Evolutionary conservation across 2,329 filamentous ascomycete species (phyloP).

Genomic region (Colletotrichum chlorophyti): DNA sequence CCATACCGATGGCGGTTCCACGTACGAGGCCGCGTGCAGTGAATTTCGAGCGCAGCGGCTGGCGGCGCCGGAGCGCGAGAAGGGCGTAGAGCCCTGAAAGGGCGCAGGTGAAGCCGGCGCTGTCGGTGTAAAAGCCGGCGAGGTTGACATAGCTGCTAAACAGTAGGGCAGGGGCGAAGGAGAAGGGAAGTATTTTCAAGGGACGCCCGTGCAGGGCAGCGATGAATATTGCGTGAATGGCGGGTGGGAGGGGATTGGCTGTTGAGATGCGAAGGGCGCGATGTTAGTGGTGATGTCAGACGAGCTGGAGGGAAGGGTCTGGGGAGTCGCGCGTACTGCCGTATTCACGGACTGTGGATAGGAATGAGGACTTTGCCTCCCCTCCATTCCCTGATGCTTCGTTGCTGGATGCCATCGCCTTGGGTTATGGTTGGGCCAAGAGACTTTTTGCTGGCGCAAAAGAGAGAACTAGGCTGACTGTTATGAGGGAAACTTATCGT

Average conservation of each 20-base stretch:
- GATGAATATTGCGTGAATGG: constrained; percentile 62
- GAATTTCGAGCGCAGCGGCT: constrained; percentile 48
- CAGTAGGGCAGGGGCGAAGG: constrained; percentile 58
- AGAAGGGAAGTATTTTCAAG: constrained; percentile 56
- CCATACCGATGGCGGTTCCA: constrained; percentile 57
- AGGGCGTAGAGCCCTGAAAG: constrained; percentile 65
- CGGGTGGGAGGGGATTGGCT: constrained; percentile 62
- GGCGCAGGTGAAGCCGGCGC: constrained; percentile 61
- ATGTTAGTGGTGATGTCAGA: constrained; percentile 1
- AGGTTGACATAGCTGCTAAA: constrained; percentile 67
- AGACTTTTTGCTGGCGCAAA: background rate
- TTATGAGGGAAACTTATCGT: background rate
- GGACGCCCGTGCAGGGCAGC: constrained; percentile 63
- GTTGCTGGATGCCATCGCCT: constrained; percentile 4
- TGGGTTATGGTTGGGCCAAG: background rate
- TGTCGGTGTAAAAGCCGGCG: constrained; percentile 63
- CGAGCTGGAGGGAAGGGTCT: constrained; percentile 1
- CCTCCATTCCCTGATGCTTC: background rate
- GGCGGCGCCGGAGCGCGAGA: constrained; percentile 57
- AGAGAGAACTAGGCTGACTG: background rate
- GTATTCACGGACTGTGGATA: constrained; percentile 49
- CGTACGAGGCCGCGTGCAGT: constrained; percentile 58
- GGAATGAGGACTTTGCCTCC: constrained; percentile 5
- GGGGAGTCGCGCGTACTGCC: constrained; percentile 50
- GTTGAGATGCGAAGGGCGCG: background rate